Conservation (phyloP, 139 green algal genomes). For the Chlamydomonas incerta region DNA sequence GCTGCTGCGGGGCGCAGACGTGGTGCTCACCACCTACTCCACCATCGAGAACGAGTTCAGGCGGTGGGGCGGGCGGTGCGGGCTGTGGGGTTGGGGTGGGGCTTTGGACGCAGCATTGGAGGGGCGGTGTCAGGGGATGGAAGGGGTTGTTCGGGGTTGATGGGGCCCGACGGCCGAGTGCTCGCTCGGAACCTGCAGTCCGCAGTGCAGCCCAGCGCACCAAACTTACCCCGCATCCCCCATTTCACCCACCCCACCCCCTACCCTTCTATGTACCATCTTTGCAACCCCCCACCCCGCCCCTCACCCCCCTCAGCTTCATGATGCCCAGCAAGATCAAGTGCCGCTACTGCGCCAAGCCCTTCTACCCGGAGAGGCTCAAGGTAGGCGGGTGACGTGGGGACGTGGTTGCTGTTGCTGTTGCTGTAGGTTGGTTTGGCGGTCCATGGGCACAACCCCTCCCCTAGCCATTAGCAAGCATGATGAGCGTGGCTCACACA, state of each 20-base stretch:
- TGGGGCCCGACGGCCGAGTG: too few species aligned
- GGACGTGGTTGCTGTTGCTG: too few species aligned
- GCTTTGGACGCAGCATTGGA: too few species aligned
- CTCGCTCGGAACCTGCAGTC: too few species aligned
- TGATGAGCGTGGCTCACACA: too few species aligned
- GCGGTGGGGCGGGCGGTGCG: conserved; percentile 2
- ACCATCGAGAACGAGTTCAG: conserved; percentile 90
- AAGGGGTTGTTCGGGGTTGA: too few species aligned
- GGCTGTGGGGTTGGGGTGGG: too few species aligned
- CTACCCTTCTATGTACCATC: not conserved
- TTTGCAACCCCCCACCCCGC: not conserved
- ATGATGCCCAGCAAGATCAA: conserved; percentile 75
- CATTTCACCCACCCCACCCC: not conserved
- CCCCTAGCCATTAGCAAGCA: too few species aligned
- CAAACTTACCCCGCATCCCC: not conserved
- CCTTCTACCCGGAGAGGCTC: conserved; percentile 84
- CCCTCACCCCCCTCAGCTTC: conserved; percentile 21
- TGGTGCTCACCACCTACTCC: conserved; percentile 95
- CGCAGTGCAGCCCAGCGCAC: too few species aligned
- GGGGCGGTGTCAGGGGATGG: too few species aligned
- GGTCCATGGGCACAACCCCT: too few species aligned
- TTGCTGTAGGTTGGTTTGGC: too few species aligned
- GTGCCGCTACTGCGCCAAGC: conserved; percentile 89
- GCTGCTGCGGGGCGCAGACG: conserved; percentile 75
- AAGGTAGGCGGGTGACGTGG: conserved; percentile 44